Percentiles rank a stretch among this genome's conserved stretches.
These are phyloP conservation scores for Jatropha podagrica DNA, from an alignment of 441 rosid genomes.

Conservation along the genomic window DNA sequence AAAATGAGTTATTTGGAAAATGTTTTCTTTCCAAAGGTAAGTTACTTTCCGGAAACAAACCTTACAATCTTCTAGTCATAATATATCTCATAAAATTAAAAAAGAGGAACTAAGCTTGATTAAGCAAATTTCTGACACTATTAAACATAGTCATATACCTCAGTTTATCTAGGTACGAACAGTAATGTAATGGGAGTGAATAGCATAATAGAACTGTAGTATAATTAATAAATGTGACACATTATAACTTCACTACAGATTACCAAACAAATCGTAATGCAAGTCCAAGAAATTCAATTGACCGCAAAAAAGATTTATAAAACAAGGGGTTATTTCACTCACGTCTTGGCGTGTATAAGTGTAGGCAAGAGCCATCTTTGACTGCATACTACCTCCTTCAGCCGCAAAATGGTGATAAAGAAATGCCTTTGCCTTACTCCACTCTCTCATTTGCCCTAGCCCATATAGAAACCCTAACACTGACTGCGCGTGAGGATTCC, in stretches of 20 bases:
- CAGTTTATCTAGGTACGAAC: neutral
- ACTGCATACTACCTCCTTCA: constrained; percentile 77
- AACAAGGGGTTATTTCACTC: constrained; percentile 25
- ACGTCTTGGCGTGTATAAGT: constrained; percentile 88
- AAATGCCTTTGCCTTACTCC: constrained; percentile 70
- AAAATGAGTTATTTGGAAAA: too few relatives aligned
- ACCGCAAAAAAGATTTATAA: neutral
- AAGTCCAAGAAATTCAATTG: neutral
- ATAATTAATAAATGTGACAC: too few relatives aligned
- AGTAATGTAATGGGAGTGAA: too few relatives aligned
- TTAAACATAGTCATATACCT: neutral
- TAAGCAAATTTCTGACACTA: neutral
- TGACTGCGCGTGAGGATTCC: constrained; percentile 80
- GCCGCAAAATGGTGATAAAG: constrained; percentile 76
- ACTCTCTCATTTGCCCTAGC: constrained; percentile 71
- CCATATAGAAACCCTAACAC: constrained; percentile 68
- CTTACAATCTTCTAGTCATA: too few relatives aligned
- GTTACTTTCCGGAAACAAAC: too few relatives aligned
- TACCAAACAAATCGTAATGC: neutral
- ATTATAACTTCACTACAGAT: too few relatives aligned
- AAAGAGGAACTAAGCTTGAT: neutral
- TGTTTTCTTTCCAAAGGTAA: too few relatives aligned
- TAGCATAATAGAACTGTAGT: too few relatives aligned
- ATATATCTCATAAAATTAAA: too few relatives aligned
- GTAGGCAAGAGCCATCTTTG: constrained; percentile 91